Conservation (phyloP, 1,139 yeast genomes). For the Hemisphaericaspora xylofermentans region DNA sequence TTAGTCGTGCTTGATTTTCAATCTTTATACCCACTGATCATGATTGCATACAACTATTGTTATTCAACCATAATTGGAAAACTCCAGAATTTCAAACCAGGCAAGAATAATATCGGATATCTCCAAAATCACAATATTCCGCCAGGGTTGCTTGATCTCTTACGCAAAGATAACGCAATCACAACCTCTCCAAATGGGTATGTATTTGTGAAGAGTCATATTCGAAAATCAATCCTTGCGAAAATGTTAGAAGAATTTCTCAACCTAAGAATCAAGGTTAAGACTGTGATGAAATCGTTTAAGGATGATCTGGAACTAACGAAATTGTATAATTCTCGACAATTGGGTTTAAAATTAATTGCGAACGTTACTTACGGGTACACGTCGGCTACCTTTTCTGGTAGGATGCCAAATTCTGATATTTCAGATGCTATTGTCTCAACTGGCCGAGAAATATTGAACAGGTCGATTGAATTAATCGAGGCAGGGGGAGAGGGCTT, state of each 20-base stretch:
- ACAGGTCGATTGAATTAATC: conserved; percentile 66
- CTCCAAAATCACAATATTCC: conserved; percentile 47
- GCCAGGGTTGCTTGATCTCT: conserved; percentile 53
- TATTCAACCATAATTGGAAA: conserved; percentile 84
- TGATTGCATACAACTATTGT: conserved; percentile 91
- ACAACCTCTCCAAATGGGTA: conserved; percentile 84
- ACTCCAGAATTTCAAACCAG: conserved; percentile 49
- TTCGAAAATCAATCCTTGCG: conserved; percentile 73
- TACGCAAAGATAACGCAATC: conserved; percentile 51
- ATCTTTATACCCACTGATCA: conserved; percentile 86
- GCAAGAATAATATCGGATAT: conserved; percentile 38
- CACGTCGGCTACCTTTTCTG: conserved; percentile 90
- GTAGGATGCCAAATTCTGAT: conserved; percentile 96
- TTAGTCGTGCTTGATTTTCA: conserved; percentile 89
- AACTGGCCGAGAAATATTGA: conserved; percentile 82
- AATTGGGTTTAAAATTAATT: conserved; percentile 80
- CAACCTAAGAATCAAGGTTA: conserved; percentile 76
- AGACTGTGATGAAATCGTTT: conserved; percentile 63
- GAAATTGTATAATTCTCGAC: conserved; percentile 70
- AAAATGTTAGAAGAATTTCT: conserved; percentile 83
- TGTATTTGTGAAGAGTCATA: conserved; percentile 63
- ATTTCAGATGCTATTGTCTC: conserved; percentile 93
- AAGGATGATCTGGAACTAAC: conserved; percentile 44
- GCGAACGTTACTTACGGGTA: conserved; percentile 98
- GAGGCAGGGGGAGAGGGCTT: conserved; percentile 42